These are phyloP conservation scores for Spatholobus suberectus DNA, from an alignment of 306 rosid genomes.

Conservation along the genomic window DNA sequence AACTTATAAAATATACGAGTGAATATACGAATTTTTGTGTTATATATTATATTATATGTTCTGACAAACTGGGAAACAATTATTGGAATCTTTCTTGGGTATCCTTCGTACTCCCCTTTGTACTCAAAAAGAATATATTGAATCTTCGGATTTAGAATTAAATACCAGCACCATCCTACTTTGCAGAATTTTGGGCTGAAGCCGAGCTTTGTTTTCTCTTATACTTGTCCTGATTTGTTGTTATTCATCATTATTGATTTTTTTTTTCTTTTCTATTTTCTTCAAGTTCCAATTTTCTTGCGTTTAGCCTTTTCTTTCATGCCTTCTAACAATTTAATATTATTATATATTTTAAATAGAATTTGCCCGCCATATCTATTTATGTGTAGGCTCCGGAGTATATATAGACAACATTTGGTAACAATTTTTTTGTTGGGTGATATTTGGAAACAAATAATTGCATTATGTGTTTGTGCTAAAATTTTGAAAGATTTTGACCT, in stretches of 20 bases:
- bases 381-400: not conserved
- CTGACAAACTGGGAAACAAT: constrained; percentile 6
- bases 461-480: not conserved
- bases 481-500: constrained; percentile 16
- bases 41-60: not conserved
- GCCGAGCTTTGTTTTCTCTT: not conserved
- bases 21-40: not conserved
- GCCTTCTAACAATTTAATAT: not conserved
- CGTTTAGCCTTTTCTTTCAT: not conserved
- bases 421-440: no score
- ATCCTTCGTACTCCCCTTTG: constrained; percentile 36
- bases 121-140: constrained; percentile 31
- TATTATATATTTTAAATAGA: not conserved
- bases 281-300: not conserved
- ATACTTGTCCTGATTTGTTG: not conserved
- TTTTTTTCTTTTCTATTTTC: not conserved
- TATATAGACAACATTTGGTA: not conserved
- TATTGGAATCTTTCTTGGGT: constrained; percentile 12
- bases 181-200: constrained; percentile 3
- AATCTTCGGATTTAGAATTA: constrained; percentile 6
- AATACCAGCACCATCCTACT: not conserved
- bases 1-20: not conserved
- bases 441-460: constrained; percentile 14
- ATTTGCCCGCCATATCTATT: not conserved
- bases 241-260: not conserved